Evolutionary conservation across 768 basidiomycete genomes (phyloP), one percentile per base, ranked within the genome.

Genomic region (Tremella fuciformis): DNA sequence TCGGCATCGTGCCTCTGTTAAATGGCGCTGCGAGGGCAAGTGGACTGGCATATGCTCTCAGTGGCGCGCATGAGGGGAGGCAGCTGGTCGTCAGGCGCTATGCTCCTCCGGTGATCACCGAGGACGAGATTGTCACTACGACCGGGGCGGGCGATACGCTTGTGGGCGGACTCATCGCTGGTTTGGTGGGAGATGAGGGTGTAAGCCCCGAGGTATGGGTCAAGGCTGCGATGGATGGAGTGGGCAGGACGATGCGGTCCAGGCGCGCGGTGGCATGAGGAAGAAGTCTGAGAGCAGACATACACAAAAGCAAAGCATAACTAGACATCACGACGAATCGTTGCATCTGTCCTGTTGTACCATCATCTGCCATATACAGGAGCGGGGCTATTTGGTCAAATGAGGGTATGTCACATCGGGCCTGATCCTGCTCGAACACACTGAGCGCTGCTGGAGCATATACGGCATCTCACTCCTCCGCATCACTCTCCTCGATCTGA

Each of bases 121-220:
- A 84, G 6, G 71, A 74, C 15, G 67, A 73, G 22, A 66, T 80
- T 9, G 77, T 86, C 19, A 92, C 86, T 64, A 89, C 90, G 8
- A 97, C 93, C 0, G 94, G 94, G 1, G 92, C 89, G 0, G 93
- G 93, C 0, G 93, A 97, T 77, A 86, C 89, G 2, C 83, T 96
- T 22, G 91, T 89, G 1, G 93, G 92, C 6, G 84, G 87, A 1
- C 70, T 96, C 26, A 76, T 93, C n/a, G 87, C 90, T 4, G 79
- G 80, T 8, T 76, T 91, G 13, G 74, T 80, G 0, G 26, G 39
- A 16, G 29, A 34, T 34, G 29, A 6, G 4, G 58, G 50, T 6
- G 55, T 25, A n/a, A n/a, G 39, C 2, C 60, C 67, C 40, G 51
- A 50, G 13, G 60, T 51, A 18, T 70, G 69, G 67, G 64, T 71